These are phyloP conservation scores for Botrytis pseudocinerea DNA, from an alignment of 2,329 filamentous ascomycete species.

Conservation along the genomic window DNA sequence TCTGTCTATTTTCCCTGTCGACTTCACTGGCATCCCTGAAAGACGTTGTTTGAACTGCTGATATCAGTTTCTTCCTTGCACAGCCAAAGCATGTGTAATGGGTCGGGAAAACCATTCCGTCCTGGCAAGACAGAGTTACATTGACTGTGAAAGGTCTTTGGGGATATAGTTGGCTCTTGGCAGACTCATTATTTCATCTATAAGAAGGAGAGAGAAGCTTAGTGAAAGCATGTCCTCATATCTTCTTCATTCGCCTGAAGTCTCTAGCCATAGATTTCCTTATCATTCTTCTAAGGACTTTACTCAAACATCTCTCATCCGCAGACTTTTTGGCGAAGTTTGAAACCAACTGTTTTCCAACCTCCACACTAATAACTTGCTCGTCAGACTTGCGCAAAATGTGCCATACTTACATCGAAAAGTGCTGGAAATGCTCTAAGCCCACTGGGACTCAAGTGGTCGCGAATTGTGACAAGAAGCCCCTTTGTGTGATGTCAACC, in stretches of 20 bases:
- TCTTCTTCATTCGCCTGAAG: background rate
- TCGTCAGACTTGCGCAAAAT: background rate
- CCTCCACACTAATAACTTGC: too few species aligned
- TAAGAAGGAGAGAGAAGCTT: background rate
- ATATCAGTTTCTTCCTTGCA: background rate
- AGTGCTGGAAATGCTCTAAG: background rate
- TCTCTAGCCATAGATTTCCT: background rate
- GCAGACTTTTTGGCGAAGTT: background rate
- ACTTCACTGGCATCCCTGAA: background rate
- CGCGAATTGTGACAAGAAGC: background rate
- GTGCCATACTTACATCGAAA: background rate
- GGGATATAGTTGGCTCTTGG: background rate
- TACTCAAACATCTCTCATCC: background rate
- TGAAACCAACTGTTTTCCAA: background rate
- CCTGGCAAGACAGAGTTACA: background rate
- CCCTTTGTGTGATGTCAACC: background rate
- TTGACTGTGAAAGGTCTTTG: background rate
- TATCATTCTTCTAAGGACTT: background rate
- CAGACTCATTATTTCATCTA: background rate
- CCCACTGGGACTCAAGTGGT: background rate
- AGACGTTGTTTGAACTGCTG: background rate
- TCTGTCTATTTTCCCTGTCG: background rate
- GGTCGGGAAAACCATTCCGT: background rate
- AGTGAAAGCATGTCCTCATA: background rate
- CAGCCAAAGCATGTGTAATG: background rate